Percentiles rank a stretch among this genome's conserved stretches.
phyloP scores from a whole-genome alignment of 2,329 filamentous ascomycete genomes.

The Sporothrix euskadiensis region DNA sequence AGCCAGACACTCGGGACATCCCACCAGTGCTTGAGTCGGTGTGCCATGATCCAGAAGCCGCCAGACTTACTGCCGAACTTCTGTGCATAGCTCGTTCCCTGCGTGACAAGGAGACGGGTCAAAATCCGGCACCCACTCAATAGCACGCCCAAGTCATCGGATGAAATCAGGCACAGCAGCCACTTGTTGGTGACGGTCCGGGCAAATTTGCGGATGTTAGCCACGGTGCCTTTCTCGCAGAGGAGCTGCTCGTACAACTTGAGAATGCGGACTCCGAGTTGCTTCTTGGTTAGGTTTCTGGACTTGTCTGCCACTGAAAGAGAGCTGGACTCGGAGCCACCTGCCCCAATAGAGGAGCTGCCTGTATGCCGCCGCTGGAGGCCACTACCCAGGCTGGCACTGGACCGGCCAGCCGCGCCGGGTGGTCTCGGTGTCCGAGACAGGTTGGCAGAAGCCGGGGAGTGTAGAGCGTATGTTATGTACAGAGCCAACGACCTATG shows the following conservation, averaged over 20 bases:
- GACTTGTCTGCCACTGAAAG: conserved; percentile 34
- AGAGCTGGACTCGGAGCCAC: conserved; percentile 11
- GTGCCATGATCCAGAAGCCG: conserved; percentile 83
- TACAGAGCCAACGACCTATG: conserved; percentile 86
- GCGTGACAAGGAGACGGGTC: conserved; percentile 76
- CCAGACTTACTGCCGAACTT: conserved; percentile 84
- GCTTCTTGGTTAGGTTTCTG: conserved; percentile 59
- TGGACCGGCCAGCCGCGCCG: conserved; percentile 18
- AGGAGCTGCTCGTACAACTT: conserved; percentile 76
- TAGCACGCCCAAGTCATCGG: conserved; percentile 81
- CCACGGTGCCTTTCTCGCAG: conserved; percentile 68
- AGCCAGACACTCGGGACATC: conserved; percentile 81
- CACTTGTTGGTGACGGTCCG: conserved; percentile 97
- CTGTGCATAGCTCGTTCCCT: conserved; percentile 76
- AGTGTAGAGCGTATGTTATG: conserved; percentile 86
- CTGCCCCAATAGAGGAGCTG: not conserved
- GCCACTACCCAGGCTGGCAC: not conserved
- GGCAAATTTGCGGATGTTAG: conserved; percentile 81
- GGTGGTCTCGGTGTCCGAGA: conserved; percentile 54
- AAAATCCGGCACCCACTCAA: conserved; percentile 80
- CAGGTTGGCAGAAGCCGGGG: conserved; percentile 43
- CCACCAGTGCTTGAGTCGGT: conserved; percentile 85
- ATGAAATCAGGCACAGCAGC: conserved; percentile 86
- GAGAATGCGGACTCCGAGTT: conserved; percentile 73
- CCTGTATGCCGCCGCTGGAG: conserved; percentile 24